phyloP scores from a whole-genome alignment of 2,329 filamentous ascomycete genomes.

The Paecilomyces variotii region DNA sequence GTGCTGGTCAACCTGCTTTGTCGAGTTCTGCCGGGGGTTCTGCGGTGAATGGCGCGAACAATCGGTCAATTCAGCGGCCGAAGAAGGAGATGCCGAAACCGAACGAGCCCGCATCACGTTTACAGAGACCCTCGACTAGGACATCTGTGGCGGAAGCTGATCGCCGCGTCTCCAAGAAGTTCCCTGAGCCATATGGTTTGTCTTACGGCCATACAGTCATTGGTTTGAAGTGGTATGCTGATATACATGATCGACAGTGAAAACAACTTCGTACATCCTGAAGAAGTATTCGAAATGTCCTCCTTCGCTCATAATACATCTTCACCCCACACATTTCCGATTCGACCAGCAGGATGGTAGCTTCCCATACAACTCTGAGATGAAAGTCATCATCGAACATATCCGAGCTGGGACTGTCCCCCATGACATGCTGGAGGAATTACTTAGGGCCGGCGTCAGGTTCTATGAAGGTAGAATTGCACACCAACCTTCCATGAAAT shows the following conservation, averaged over 20 bases:
- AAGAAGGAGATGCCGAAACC: slow-evolving; percentile 48
- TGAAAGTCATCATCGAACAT: slow-evolving; percentile 74
- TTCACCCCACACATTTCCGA: slow-evolving; percentile 77
- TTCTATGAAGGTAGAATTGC: slow-evolving; percentile 70
- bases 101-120: slow-evolving; percentile 23
- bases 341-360: slow-evolving; percentile 93
- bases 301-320: slow-evolving; percentile 78
- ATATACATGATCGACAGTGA: slow-evolving; percentile 45
- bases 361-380: slow-evolving; percentile 86
- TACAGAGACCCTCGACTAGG: slow-evolving; percentile 28
- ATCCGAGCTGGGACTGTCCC: slow-evolving; percentile 69
- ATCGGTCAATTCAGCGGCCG: slow-evolving; percentile 41
- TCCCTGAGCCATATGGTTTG: slow-evolving; percentile 40
- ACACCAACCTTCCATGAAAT: not conserved
- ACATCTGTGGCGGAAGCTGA: slow-evolving; percentile 21
- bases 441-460: slow-evolving; percentile 60
- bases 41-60: slow-evolving; percentile 38
- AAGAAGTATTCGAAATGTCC: slow-evolving; percentile 64
- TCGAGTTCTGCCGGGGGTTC: slow-evolving; percentile 28
- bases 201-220: not conserved
- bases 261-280: slow-evolving; percentile 70
- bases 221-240: slow-evolving; percentile 5
- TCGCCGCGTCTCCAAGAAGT: slow-evolving; percentile 28
- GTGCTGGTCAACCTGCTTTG: slow-evolving; percentile 45
- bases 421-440: slow-evolving; percentile 76